Evolutionary conservation across 805 yeast genomes (phyloP).

Genomic region (Lipomyces spencermartinsiae): DNA sequence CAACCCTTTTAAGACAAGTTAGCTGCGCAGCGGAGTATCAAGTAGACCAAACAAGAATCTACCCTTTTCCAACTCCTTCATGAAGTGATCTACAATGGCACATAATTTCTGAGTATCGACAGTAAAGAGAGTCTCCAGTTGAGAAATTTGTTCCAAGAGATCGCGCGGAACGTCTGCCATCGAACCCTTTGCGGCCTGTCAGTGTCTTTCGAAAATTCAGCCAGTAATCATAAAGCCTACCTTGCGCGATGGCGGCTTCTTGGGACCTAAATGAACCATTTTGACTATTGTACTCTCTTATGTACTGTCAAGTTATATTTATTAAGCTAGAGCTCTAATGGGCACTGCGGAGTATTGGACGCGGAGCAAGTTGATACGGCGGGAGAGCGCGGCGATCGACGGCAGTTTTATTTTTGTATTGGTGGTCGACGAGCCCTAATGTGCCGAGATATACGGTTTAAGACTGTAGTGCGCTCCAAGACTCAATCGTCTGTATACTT

Average conservation of each 20-base stretch:
- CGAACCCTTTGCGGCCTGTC: slow-evolving; percentile 52
- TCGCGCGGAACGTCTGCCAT: slow-evolving; percentile 71
- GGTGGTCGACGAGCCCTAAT: background rate
- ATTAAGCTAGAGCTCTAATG: background rate
- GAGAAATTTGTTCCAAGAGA: slow-evolving; percentile 62
- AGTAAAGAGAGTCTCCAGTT: slow-evolving; percentile 66
- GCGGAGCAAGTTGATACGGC: background rate
- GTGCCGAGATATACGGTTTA: background rate
- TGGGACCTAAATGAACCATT: slow-evolving; percentile 87
- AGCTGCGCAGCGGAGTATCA: background rate
- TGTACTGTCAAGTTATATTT: background rate
- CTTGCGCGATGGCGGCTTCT: slow-evolving; percentile 79
- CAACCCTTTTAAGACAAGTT: slow-evolving; percentile 27
- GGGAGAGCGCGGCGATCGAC: background rate
- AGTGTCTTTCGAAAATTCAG: background rate
- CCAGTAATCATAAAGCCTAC: slow-evolving; percentile 43
- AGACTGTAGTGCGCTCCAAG: too few species aligned
- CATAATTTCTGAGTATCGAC: slow-evolving; percentile 66
- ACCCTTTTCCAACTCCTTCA: slow-evolving; percentile 81
- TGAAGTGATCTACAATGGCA: slow-evolving; percentile 75
- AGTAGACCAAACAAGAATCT: slow-evolving; percentile 49
- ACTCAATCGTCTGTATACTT: too few species aligned
- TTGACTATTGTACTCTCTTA: background rate
- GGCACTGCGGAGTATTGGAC: background rate
- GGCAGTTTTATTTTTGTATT: background rate